These are phyloP conservation scores for Talaromyces proteolyticus DNA, from an alignment of 495 filamentous ascomycete genomes.

Conservation along the genomic window DNA sequence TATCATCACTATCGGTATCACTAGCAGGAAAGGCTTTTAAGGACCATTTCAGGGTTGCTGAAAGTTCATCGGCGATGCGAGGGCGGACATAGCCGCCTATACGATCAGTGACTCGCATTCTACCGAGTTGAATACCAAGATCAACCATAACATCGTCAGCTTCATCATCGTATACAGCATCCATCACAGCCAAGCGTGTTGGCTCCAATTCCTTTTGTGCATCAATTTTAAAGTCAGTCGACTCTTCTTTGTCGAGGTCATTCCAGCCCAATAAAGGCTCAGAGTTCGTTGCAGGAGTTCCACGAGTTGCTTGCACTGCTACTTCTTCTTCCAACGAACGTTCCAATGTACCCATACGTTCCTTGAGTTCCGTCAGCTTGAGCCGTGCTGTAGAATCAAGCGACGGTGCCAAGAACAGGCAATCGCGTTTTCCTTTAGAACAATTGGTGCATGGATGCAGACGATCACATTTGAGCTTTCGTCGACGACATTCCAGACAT, in stretches of 20 bases:
- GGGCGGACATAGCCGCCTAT: slow-evolving; percentile 43
- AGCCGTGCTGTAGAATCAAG: slow-evolving; percentile 16
- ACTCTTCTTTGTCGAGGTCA: background rate
- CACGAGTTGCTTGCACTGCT: background rate
- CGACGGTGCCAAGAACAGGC: slow-evolving; percentile 1
- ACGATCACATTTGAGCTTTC: slow-evolving; percentile 70
- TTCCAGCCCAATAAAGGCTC: background rate
- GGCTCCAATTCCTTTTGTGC: slow-evolving; percentile 13
- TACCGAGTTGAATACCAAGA: slow-evolving; percentile 63
- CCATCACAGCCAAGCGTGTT: slow-evolving; percentile 43
- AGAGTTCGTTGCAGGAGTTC: background rate
- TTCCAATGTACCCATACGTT: slow-evolving; percentile 61
- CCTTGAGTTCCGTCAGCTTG: slow-evolving; percentile 62
- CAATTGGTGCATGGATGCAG: slow-evolving; percentile 64
- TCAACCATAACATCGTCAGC: slow-evolving; percentile 57
- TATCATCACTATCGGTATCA: background rate
- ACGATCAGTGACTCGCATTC: slow-evolving; percentile 65
- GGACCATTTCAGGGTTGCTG: background rate
- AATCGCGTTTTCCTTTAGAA: slow-evolving; percentile 14
- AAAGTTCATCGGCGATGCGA: slow-evolving; percentile 2
- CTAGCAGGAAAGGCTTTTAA: background rate
- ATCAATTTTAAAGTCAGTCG: background rate
- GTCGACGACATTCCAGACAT: slow-evolving; percentile 63
- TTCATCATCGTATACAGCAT: slow-evolving; percentile 63
- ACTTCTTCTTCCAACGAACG: slow-evolving; percentile 49